A percentile compares a stretch with the other conserved stretches of the same genome.
Conservation (phyloP, 345 rosid species). For the Citrus maxima region DNA sequence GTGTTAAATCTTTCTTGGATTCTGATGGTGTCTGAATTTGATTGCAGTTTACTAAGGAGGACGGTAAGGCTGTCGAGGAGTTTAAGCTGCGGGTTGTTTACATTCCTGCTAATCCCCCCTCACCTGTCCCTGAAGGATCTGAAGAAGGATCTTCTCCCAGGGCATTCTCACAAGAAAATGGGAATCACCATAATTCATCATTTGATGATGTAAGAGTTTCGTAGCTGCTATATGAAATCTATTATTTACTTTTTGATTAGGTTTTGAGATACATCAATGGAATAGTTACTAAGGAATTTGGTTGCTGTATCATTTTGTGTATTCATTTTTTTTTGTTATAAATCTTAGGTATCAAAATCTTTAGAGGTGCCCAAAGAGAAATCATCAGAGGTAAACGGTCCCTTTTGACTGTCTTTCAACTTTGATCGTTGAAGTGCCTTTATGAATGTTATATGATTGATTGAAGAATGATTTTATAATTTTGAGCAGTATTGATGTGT, state of each 20-base stretch:
- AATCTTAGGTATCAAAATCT: constrained; percentile 54
- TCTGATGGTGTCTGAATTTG: background rate
- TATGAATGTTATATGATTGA: background rate
- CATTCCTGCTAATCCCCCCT: constrained; percentile 82
- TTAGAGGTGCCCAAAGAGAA: constrained; percentile 52
- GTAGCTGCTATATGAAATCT: background rate
- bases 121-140: constrained; percentile 87
- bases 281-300: background rate
- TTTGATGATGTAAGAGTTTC: constrained; percentile 47
- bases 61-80: constrained; percentile 58
- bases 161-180: constrained; percentile 50
- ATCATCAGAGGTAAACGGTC: constrained; percentile 52
- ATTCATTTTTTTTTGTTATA: background rate
- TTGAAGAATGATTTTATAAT: background rate
- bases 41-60: constrained; percentile 68
- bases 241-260: background rate
- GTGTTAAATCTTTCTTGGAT: background rate
- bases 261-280: background rate
- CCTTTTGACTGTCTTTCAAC: constrained; percentile 3
- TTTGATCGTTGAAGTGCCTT: background rate
- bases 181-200: constrained; percentile 31
- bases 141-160: constrained; percentile 84
- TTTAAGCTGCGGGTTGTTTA: constrained; percentile 72
- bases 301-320: background rate
- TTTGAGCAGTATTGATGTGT: background rate